Conservation (phyloP, 768 basidiomycete species). For the Leucocoprinus leucothites region DNA sequence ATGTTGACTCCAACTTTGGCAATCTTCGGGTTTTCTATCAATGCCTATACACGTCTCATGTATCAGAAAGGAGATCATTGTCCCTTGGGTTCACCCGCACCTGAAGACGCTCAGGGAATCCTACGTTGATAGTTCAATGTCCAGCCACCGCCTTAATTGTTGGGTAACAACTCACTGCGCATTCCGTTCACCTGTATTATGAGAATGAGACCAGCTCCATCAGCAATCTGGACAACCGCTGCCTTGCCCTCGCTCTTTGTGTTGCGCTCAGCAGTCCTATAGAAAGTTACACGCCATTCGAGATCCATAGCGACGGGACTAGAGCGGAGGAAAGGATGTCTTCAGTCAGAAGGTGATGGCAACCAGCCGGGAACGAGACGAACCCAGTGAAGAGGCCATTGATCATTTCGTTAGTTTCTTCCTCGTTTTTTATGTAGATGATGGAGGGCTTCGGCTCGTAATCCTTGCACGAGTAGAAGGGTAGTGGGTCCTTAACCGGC, state of each 20-base stretch:
- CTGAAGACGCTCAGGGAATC: constrained; percentile 28
- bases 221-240: constrained; percentile 31
- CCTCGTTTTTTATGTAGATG: constrained; percentile 26
- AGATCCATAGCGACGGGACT: constrained; percentile 30
- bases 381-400: constrained; percentile 22
- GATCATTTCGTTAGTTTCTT: constrained; percentile 29
- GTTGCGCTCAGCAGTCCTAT: not conserved
- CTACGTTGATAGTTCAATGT: constrained; percentile 14
- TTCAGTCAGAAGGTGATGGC: too few relatives aligned
- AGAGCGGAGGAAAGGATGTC: too few relatives aligned
- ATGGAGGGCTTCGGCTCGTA: constrained; percentile 21
- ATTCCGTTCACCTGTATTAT: constrained; percentile 28
- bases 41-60: constrained; percentile 16
- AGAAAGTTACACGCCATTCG: constrained; percentile 27
- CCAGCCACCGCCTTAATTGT: not conserved
- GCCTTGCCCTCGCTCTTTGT: constrained; percentile 18
- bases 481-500: not conserved
- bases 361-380: not conserved
- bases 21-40: constrained; percentile 27
- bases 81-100: constrained; percentile 1
- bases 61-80: not conserved
- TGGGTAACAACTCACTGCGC: constrained; percentile 23
- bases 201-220: constrained; percentile 27
- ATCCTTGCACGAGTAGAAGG: constrained; percentile 27
- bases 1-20: constrained; percentile 33